Conservation (phyloP, 306 rosid species). For the Castanea sativa region DNA sequence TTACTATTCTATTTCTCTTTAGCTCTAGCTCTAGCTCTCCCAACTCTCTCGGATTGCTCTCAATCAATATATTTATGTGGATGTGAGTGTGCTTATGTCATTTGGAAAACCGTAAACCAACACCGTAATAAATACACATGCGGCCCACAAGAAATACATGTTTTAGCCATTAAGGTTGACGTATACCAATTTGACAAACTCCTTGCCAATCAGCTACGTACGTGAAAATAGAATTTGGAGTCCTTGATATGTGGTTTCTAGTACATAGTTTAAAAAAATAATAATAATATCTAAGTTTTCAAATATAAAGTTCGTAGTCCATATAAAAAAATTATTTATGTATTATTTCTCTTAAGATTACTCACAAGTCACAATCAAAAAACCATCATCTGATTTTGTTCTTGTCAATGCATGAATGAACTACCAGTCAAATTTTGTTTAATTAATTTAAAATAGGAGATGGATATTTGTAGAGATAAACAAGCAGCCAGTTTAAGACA, state of each 20-base stretch:
- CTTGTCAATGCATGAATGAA: neutral
- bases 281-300: too few relatives aligned
- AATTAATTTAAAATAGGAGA: too few relatives aligned
- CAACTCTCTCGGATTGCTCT: neutral
- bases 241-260: too few relatives aligned
- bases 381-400: too few relatives aligned
- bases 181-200: neutral
- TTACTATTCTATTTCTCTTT: neutral
- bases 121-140: slow-evolving; percentile 20
- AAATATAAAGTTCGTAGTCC: neutral
- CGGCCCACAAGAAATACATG: neutral
- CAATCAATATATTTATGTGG: neutral
- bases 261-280: too few relatives aligned
- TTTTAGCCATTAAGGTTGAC: slow-evolving; percentile 15
- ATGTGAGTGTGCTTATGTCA: neutral
- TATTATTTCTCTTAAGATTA: too few relatives aligned
- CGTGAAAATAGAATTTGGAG: too few relatives aligned
- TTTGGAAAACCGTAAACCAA: neutral
- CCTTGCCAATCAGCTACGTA: neutral
- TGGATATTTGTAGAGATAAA: too few relatives aligned
- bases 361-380: too few relatives aligned
- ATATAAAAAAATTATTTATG: neutral
- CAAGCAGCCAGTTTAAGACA: neutral
- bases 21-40: too few relatives aligned
- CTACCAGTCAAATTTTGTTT: neutral